phyloP scores from a whole-genome alignment of 257 asterid genomes.

The Ligustrum vulgare region DNA sequence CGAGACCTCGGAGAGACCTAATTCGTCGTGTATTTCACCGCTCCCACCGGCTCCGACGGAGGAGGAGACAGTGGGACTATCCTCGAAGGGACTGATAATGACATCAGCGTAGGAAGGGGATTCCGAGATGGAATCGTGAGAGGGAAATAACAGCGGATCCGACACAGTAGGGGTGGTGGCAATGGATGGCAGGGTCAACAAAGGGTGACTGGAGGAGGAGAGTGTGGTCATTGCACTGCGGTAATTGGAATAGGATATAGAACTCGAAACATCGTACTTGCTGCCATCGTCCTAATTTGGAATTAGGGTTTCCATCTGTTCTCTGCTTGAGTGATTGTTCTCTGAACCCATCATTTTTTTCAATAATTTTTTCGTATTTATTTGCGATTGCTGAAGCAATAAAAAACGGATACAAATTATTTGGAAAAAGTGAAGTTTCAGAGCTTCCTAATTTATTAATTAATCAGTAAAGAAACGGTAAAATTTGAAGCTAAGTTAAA shows the following conservation, averaged over 20 bases:
- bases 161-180: slow-evolving; percentile 46
- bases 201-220: slow-evolving; percentile 39
- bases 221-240: slow-evolving; percentile 77
- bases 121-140: slow-evolving; percentile 36
- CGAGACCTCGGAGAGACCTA: slow-evolving; percentile 34
- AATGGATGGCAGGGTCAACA: slow-evolving; percentile 46
- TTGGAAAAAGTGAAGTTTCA: not conserved
- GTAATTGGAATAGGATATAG: slow-evolving; percentile 61
- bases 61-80: slow-evolving; percentile 14
- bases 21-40: slow-evolving; percentile 40
- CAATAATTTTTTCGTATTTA: not conserved
- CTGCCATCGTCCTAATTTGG: slow-evolving; percentile 30
- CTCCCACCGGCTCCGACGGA: slow-evolving; percentile 42
- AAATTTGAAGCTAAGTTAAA: too few relatives aligned
- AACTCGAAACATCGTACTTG: slow-evolving; percentile 44
- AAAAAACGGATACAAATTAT: not conserved
- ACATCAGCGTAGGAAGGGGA: slow-evolving; percentile 56
- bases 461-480: not conserved
- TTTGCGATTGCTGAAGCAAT: not conserved
- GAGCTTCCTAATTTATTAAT: too few relatives aligned
- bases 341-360: not conserved
- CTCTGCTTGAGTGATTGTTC: slow-evolving; percentile 17
- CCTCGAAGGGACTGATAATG: slow-evolving; percentile 42
- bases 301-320: slow-evolving; percentile 62
- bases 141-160: slow-evolving; percentile 66